Evolutionary conservation across 768 basidiomycete genomes (phyloP).

Genomic region (Tephrocybe sp.): DNA sequence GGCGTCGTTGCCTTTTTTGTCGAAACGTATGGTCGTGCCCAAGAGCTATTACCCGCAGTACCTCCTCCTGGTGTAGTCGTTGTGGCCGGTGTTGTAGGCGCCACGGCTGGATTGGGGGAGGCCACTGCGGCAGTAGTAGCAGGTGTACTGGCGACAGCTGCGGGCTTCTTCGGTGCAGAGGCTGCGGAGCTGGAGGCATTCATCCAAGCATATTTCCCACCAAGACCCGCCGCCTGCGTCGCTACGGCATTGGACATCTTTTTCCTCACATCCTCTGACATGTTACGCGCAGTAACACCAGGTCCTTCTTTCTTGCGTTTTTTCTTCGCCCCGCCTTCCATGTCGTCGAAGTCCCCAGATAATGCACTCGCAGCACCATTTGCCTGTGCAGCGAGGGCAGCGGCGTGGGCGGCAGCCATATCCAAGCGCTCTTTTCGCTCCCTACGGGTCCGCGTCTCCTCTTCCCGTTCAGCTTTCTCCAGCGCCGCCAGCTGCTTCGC

Average conservation of each 20-base stretch:
- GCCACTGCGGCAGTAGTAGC: slow-evolving; percentile 16
- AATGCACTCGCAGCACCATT: slow-evolving; percentile 30
- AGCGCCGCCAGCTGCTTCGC: slow-evolving; percentile 73
- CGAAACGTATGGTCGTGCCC: slow-evolving; percentile 65
- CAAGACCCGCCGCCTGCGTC: slow-evolving; percentile 82
- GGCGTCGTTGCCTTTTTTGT: slow-evolving; percentile 42
- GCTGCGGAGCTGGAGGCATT: slow-evolving; percentile 54
- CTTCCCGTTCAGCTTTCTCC: slow-evolving; percentile 80
- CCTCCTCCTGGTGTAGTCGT: slow-evolving; percentile 26
- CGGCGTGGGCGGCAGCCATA: slow-evolving; percentile 66
- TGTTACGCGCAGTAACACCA: slow-evolving; percentile 81
- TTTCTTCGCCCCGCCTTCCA: slow-evolving; percentile 60
- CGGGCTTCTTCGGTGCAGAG: slow-evolving; percentile 29
- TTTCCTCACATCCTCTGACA: slow-evolving; percentile 90
- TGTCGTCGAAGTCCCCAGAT: slow-evolving; percentile 35
- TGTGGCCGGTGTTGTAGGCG: background rate
- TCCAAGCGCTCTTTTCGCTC: slow-evolving; percentile 80
- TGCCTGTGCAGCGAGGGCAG: slow-evolving; percentile 57
- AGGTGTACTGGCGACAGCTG: slow-evolving; percentile 9
- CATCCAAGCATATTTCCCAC: slow-evolving; percentile 89
- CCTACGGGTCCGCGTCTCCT: slow-evolving; percentile 69
- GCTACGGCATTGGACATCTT: slow-evolving; percentile 91
- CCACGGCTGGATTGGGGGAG: slow-evolving; percentile 11
- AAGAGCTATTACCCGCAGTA: slow-evolving; percentile 34
- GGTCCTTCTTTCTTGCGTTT: slow-evolving; percentile 85